Evolutionary conservation across 2,329 filamentous ascomycete species (phyloP).

Genomic region (Colletotrichum sp.): DNA sequence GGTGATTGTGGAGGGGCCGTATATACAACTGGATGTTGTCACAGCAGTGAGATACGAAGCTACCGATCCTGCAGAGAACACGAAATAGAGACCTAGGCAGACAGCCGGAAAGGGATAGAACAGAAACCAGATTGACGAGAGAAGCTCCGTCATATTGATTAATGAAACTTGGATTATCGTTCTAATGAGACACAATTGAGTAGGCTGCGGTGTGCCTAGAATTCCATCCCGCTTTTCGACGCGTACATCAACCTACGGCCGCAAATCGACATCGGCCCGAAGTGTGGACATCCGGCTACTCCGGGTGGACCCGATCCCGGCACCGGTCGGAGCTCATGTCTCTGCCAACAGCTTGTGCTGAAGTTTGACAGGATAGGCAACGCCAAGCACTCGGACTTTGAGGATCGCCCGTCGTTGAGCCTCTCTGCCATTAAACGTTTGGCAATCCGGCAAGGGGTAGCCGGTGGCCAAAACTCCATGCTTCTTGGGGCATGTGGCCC

Average conservation of each 20-base stretch:
- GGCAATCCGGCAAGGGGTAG: background rate
- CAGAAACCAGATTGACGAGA: background rate
- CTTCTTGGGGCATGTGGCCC: background rate
- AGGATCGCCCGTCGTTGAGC: accelerated
- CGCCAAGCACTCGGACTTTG: background rate
- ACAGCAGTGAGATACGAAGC: conserved; percentile 46
- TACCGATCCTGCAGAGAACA: background rate
- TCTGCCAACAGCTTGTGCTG: background rate
- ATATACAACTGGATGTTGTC: conserved; percentile 48
- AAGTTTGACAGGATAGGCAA: background rate
- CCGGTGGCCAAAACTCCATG: background rate
- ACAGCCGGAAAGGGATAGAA: background rate
- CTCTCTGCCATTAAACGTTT: background rate
- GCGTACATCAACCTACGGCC: background rate
- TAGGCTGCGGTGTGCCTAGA: background rate
- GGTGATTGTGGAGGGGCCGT: background rate
- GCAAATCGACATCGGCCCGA: background rate
- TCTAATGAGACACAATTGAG: background rate
- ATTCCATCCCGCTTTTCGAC: background rate
- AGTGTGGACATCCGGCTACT: background rate
- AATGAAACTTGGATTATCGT: background rate
- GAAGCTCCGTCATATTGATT: background rate
- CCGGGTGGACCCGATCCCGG: background rate
- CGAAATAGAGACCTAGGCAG: background rate
- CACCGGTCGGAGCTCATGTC: background rate